Conservation (phyloP, 1,284 basidiomycete genomes). For the Ustanciosporium gigantosporum region DNA sequence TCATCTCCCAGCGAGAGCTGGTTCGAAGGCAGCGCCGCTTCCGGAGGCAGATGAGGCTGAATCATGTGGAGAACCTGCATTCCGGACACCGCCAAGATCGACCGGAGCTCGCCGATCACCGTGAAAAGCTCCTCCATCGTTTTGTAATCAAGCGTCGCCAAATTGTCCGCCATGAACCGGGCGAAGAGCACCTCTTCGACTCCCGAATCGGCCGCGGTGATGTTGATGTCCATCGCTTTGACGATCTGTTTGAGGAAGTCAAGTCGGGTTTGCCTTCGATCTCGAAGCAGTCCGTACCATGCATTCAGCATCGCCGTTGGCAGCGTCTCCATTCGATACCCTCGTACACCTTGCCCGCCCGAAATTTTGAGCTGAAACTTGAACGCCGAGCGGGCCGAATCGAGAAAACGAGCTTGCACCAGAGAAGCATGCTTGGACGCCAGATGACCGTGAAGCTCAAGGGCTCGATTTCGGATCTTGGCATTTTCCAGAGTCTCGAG, state of each 20-base stretch:
- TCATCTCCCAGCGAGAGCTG: conserved; percentile 1
- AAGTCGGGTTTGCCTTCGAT: conserved; percentile 79
- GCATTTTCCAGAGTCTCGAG: conserved; percentile 79
- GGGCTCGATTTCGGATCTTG: conserved; percentile 73
- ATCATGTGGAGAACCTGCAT: conserved; percentile 69
- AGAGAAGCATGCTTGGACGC: conserved; percentile 87
- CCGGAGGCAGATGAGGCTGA: conserved; percentile 30
- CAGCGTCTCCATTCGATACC: conserved; percentile 16
- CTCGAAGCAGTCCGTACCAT: conserved; percentile 88
- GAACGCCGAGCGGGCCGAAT: conserved; percentile 78
- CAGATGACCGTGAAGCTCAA: conserved; percentile 76
- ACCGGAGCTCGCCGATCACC: conserved; percentile 79
- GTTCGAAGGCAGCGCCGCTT: conserved; percentile 2
- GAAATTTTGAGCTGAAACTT: conserved; percentile 70
- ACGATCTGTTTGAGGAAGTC: conserved; percentile 84
- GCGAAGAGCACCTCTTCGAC: conserved; percentile 67
- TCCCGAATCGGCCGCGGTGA: conserved; percentile 60
- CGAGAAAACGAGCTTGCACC: conserved; percentile 79
- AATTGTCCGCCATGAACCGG: conserved; percentile 91
- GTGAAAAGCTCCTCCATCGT: conserved; percentile 87
- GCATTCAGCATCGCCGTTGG: conserved; percentile 66
- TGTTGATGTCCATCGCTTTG: conserved; percentile 76
- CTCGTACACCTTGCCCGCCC: conserved; percentile 7
- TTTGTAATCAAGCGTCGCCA: conserved; percentile 88
- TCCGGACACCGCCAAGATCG: conserved; percentile 79